Evolutionary conservation across 2,329 filamentous ascomycete genomes (phyloP).

Genomic region (Ophiostoma quercus): DNA sequence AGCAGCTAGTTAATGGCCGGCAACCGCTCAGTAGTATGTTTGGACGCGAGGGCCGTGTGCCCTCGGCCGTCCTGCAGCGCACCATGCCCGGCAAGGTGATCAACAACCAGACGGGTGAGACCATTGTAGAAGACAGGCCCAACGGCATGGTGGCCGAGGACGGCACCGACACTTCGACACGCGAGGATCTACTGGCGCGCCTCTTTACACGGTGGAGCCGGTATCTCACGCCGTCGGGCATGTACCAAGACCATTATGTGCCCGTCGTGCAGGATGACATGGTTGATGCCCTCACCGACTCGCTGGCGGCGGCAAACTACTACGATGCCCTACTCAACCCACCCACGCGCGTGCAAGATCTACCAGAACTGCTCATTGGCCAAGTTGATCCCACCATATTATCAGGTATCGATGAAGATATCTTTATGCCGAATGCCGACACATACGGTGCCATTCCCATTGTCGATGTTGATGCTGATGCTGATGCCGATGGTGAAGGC

Average conservation of each 20-base stretch:
- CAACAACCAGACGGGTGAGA: slow-evolving; percentile 54
- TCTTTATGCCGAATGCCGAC: slow-evolving; percentile 13
- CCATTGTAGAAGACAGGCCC: slow-evolving; percentile 57
- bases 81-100: slow-evolving; percentile 62
- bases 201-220: slow-evolving; percentile 39
- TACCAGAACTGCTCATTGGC: slow-evolving; percentile 38
- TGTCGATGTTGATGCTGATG: background rate
- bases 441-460: background rate
- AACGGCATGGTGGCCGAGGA: slow-evolving; percentile 54
- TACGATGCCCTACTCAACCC: slow-evolving; percentile 44
- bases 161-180: slow-evolving; percentile 43
- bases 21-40: slow-evolving; percentile 72
- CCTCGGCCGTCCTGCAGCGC: slow-evolving; percentile 56
- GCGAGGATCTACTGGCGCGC: slow-evolving; percentile 29
- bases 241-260: slow-evolving; percentile 17
- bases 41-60: slow-evolving; percentile 65
- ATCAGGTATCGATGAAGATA: background rate
- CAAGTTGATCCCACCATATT: background rate
- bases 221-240: background rate
- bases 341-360: slow-evolving; percentile 41
- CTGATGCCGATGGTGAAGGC: background rate
- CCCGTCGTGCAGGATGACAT: background rate
- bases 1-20: slow-evolving; percentile 68
- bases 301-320: slow-evolving; percentile 38
- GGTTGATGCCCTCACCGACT: slow-evolving; percentile 24